Evolutionary conservation across 2,329 filamentous ascomycete genomes (phyloP).

Genomic region (Cytospora chrysosperma): DNA sequence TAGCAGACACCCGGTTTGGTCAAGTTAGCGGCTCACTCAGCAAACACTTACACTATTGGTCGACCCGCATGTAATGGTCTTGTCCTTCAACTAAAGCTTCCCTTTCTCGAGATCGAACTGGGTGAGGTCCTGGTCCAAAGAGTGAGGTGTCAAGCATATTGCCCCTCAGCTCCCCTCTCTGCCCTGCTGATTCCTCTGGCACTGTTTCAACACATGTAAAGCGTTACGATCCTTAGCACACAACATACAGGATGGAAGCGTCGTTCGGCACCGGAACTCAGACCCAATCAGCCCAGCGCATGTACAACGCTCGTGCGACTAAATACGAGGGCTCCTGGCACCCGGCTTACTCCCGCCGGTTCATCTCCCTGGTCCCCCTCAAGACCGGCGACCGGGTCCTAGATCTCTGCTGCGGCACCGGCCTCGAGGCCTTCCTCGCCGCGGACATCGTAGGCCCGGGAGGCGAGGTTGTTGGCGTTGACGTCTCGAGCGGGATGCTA

Average conservation of each 20-base stretch:
- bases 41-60: background rate
- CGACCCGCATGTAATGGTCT: background rate
- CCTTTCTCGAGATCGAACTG: background rate
- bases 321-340: slow-evolving; percentile 38
- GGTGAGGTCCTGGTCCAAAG: background rate
- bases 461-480: slow-evolving; percentile 34
- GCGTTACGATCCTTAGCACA: background rate
- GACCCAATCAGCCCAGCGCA: slow-evolving; percentile 30
- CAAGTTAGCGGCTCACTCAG: background rate
- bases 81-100: background rate
- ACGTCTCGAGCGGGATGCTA: slow-evolving; percentile 36
- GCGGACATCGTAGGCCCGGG: slow-evolving; percentile 29
- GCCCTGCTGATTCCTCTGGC: background rate
- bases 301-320: slow-evolving; percentile 34
- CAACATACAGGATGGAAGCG: background rate
- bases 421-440: slow-evolving; percentile 34
- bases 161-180: no score
- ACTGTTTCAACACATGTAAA: background rate
- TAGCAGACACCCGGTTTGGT: no score
- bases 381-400: slow-evolving; percentile 32
- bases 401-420: slow-evolving; percentile 37
- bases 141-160: background rate
- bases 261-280: slow-evolving; percentile 26
- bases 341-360: slow-evolving; percentile 33
- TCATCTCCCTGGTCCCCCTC: slow-evolving; percentile 31